These are phyloP conservation scores for Micromonas commoda DNA, from an alignment of 139 green algal genomes.

Conservation along the genomic window DNA sequence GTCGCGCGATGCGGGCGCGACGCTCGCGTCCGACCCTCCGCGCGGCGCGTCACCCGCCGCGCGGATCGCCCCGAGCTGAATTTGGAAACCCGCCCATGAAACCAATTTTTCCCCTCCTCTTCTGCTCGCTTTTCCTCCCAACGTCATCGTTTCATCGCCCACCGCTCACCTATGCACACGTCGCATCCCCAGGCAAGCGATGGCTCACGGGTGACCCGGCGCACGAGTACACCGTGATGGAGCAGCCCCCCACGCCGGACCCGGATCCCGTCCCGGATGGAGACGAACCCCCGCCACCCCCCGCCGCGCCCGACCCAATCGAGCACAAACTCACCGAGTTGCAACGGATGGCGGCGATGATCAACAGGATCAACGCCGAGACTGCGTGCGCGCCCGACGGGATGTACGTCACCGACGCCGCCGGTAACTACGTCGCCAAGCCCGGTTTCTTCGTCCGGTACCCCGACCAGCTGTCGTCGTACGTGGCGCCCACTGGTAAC, in stretches of 20 bases:
- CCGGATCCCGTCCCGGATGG: too few relatives aligned
- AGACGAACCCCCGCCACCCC: too few relatives aligned
- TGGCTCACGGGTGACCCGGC: conserved; percentile 46
- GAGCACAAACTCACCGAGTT: conserved; percentile 35
- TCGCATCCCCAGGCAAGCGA: neutral
- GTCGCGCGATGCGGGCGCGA: too few relatives aligned
- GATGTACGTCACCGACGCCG: neutral
- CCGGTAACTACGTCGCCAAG: neutral
- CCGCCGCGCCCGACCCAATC: conserved; percentile 18
- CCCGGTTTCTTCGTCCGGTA: conserved; percentile 49
- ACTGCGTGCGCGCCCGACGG: conserved; percentile 32
- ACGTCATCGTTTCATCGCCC: neutral
- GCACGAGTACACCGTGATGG: conserved; percentile 42
- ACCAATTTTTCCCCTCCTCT: too few relatives aligned
- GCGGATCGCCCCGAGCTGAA: too few relatives aligned
- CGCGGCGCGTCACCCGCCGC: too few relatives aligned
- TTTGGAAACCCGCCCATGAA: too few relatives aligned
- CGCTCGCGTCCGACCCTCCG: too few relatives aligned
- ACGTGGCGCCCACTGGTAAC: conserved; percentile 34
- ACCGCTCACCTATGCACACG: neutral
- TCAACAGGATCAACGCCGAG: conserved; percentile 33
- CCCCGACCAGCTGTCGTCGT: conserved; percentile 68
- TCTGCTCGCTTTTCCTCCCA: neutral
- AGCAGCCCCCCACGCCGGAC: conserved; percentile 4
- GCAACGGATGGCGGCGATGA: conserved; percentile 37